Evolutionary conservation across 1,139 yeast species (phyloP), one percentile per base, ranked within the genome.

Genomic region (Ashbya aceris): DNA sequence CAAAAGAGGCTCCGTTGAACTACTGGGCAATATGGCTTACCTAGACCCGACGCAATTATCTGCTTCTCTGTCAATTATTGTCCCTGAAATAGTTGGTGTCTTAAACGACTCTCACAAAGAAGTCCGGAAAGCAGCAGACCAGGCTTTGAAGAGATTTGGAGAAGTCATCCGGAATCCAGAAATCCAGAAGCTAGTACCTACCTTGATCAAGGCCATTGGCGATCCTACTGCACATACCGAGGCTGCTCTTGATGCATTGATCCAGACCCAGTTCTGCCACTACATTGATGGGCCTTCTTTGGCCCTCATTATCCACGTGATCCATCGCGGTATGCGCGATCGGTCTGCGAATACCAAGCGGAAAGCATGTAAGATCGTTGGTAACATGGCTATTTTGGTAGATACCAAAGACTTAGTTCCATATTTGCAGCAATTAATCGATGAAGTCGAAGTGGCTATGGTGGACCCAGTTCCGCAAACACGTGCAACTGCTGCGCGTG

Each of bases 391-490:
- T 2, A 86, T 91, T 62, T 72, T 93, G 55, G 96, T 94, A 17
- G 97, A 89, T 53, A 73, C 86, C 20, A 78, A 76, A 51, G 98
- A 93, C 60, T 71, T 93, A 48, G 67, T 77, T 46, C 96, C 96
- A 26, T 91, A 93, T 64, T 70, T 93, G 54, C 74, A 77, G 23
- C 75, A 78, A 39, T 70, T 93, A 53, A 82, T 89, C 37, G 73
- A 77, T 10, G 96, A 87, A 55, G 75, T 93, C 46, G 96, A 91
- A 61, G 71, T 75, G 35, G 95, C 97, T 1, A 89, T 93, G 95
- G 96, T 93, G 44, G 99, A 93, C 57, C 98, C 98, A 1, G 98
- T 93, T 40, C 96, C 98, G 30, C 85, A 83, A 36, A 91, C 98
- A 0, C 78, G 98, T 62, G 93, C 97, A 2, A 93, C 96, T 30